phyloP scores from a whole-genome alignment of 352 stramenopile species.

The Saprolegnia parasitica region DNA sequence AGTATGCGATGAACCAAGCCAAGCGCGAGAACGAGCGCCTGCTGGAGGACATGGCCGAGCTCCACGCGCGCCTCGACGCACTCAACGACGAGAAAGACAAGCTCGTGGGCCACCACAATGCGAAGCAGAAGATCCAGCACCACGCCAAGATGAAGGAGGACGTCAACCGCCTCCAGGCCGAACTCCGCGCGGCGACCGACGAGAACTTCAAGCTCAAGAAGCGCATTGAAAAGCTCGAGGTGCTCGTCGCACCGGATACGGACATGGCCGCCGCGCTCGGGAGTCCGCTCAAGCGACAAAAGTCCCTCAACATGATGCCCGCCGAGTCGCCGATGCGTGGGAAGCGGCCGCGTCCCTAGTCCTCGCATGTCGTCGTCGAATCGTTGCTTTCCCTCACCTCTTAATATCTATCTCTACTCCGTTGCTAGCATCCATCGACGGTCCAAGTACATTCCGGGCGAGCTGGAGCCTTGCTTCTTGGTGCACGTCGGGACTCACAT shows the following conservation, averaged over 20 bases:
- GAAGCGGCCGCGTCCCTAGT: neutral
- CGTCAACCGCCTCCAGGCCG: constrained; percentile 67
- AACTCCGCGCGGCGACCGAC: constrained; percentile 61
- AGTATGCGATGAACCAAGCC: constrained; percentile 30
- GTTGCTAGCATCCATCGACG: too few species aligned
- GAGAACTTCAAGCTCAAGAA: constrained; percentile 56
- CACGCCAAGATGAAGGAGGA: constrained; percentile 79
- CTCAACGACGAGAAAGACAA: constrained; percentile 53
- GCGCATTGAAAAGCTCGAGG: constrained; percentile 43
- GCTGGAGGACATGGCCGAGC: constrained; percentile 29
- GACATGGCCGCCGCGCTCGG: neutral
- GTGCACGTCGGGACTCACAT: too few species aligned
- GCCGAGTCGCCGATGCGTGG: neutral
- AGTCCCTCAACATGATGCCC: neutral
- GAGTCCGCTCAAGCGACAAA: neutral
- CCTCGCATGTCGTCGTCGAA: neutral
- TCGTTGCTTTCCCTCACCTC: neutral
- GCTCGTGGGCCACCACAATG: constrained; percentile 73
- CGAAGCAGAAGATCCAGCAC: constrained; percentile 77
- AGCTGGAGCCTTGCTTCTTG: too few species aligned
- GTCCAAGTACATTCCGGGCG: too few species aligned
- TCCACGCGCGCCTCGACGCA: constrained; percentile 28
- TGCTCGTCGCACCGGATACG: neutral
- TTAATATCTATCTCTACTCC: too few species aligned
- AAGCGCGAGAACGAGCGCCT: constrained; percentile 26